Conservation (phyloP, 2,329 filamentous ascomycete genomes). For the Diaporthe citrichinensis region DNA sequence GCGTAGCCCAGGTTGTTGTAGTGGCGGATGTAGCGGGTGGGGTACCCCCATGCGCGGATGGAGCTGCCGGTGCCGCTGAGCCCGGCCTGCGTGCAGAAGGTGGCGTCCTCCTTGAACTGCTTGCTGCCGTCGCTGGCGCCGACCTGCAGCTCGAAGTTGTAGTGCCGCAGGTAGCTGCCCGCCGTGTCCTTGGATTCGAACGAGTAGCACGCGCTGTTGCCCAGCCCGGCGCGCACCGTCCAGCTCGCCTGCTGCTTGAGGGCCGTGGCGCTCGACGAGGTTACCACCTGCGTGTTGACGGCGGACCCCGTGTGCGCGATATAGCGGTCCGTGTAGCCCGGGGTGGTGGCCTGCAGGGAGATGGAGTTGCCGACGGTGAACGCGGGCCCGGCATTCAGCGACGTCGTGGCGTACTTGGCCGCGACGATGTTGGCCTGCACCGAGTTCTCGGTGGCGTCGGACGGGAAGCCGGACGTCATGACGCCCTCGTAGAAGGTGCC, state of each 20-base stretch:
- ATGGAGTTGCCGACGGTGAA: slow-evolving; percentile 64
- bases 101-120: slow-evolving; percentile 72
- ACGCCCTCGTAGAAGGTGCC: slow-evolving; percentile 77
- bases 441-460: slow-evolving; percentile 69
- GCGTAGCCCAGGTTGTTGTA: slow-evolving; percentile 57
- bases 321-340: slow-evolving; percentile 67
- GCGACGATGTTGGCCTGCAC: slow-evolving; percentile 74
- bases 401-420: slow-evolving; percentile 66
- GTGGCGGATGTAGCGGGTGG: slow-evolving; percentile 71
- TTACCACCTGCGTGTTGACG: slow-evolving; percentile 69
- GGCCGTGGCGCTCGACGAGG: slow-evolving; percentile 61
- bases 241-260: slow-evolving; percentile 68
- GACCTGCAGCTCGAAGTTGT: slow-evolving; percentile 64
- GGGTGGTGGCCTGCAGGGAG: slow-evolving; percentile 65
- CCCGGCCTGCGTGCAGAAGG: slow-evolving; percentile 70
- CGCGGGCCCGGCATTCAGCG: slow-evolving; percentile 62
- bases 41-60: slow-evolving; percentile 71
- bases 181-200: slow-evolving; percentile 72
- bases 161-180: slow-evolving; percentile 72
- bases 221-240: slow-evolving; percentile 68
- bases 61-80: slow-evolving; percentile 66
- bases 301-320: slow-evolving; percentile 65
- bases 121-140: slow-evolving; percentile 67
- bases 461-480: slow-evolving; percentile 74
- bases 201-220: slow-evolving; percentile 69